Evolutionary conservation across 2,329 filamentous ascomycete species (phyloP).

Genomic region (Apiospora malaysiana): DNA sequence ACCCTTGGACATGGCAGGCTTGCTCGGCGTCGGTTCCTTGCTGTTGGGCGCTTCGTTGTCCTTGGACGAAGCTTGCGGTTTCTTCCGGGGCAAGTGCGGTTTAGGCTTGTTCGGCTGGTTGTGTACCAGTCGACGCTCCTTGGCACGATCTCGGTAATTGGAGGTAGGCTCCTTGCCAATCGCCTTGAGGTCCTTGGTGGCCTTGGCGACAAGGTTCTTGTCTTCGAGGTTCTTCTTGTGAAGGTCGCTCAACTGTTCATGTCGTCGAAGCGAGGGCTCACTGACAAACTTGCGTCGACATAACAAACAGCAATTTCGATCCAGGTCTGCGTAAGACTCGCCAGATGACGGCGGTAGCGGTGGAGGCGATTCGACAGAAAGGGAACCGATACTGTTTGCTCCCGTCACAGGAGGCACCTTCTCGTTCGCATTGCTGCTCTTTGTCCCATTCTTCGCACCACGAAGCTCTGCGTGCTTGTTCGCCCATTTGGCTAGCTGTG

Average conservation of each 20-base stretch:
- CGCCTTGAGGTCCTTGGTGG: conserved; percentile 38
- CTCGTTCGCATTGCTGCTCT: conserved; percentile 41
- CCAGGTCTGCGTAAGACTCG: conserved; percentile 66
- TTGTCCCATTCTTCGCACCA: conserved; percentile 49
- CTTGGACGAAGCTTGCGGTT: conserved; percentile 34
- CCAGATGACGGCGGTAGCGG: conserved; percentile 42
- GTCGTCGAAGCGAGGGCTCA: conserved; percentile 46
- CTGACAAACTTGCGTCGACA: conserved; percentile 50
- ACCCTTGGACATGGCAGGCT: conserved; percentile 62
- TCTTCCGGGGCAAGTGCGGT: conserved; percentile 37
- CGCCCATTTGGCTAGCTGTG: conserved; percentile 74
- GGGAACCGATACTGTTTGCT: conserved; percentile 32
- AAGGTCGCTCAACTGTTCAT: conserved; percentile 52
- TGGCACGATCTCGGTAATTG: conserved; percentile 70
- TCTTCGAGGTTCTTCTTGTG: conserved; percentile 45
- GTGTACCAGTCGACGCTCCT: conserved; percentile 67
- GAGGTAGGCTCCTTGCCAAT: conserved; percentile 42
- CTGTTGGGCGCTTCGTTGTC: conserved; percentile 42
- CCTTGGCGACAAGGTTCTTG: conserved; percentile 37
- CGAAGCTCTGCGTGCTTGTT: conserved; percentile 73
- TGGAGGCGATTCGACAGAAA: conserved; percentile 21
- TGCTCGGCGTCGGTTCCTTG: conserved; percentile 40
- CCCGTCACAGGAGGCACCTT: conserved; percentile 35
- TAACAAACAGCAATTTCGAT: conserved; percentile 49
- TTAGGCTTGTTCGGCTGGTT: conserved; percentile 64